These are phyloP conservation scores for Diddensiella caesifluorescens DNA, from an alignment of 805 yeast genomes.

Conservation along the genomic window DNA sequence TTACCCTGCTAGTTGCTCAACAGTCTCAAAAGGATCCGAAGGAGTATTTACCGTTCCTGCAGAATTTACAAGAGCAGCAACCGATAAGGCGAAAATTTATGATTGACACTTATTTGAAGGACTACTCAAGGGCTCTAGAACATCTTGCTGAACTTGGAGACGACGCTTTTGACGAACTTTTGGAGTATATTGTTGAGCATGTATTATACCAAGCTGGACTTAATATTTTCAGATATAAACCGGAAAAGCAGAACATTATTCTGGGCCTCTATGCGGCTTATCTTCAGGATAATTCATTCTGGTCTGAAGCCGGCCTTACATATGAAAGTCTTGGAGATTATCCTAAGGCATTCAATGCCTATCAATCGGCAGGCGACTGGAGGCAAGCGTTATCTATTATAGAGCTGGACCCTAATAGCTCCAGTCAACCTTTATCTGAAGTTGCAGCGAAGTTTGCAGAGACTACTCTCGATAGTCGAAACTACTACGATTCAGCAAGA, in stretches of 20 bases:
- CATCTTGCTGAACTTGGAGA: slow-evolving; percentile 29
- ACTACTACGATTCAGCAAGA: slow-evolving; percentile 77
- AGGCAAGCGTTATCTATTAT: slow-evolving; percentile 70
- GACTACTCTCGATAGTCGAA: slow-evolving; percentile 54
- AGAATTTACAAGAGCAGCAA: slow-evolving; percentile 62
- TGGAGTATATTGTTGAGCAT: slow-evolving; percentile 64
- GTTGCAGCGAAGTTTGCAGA: slow-evolving; percentile 58
- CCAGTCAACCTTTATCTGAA: slow-evolving; percentile 25
- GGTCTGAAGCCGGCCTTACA: slow-evolving; percentile 70
- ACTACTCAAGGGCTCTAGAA: slow-evolving; percentile 61
- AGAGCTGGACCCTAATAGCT: slow-evolving; percentile 27
- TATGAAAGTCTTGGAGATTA: slow-evolving; percentile 61
- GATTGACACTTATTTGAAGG: slow-evolving; percentile 74
- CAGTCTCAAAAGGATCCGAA: slow-evolving; percentile 97
- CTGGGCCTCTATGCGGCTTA: slow-evolving; percentile 57
- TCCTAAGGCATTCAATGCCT: slow-evolving; percentile 63
- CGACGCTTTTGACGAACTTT: slow-evolving; percentile 45
- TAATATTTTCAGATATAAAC: slow-evolving; percentile 52
- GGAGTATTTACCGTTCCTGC: slow-evolving; percentile 90
- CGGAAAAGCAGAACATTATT: slow-evolving; percentile 48
- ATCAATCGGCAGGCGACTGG: slow-evolving; percentile 72
- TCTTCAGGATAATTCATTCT: slow-evolving; percentile 51
- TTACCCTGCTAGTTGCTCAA: slow-evolving; percentile 83
- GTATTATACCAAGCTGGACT: slow-evolving; percentile 66
- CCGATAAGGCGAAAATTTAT: slow-evolving; percentile 63